Evolutionary conservation across 805 yeast genomes (phyloP).

Genomic region (Yarrowia porcina): DNA sequence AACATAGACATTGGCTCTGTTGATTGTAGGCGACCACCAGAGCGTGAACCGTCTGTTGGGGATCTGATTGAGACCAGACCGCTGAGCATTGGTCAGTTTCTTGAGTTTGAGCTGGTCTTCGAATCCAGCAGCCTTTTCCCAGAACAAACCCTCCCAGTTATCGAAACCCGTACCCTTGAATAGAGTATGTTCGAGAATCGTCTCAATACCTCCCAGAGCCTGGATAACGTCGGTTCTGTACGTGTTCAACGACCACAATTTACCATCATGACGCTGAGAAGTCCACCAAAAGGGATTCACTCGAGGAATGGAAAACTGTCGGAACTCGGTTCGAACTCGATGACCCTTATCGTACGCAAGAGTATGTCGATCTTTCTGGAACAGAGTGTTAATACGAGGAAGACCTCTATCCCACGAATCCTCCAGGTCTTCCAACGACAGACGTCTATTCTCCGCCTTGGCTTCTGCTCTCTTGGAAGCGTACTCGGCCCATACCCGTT

Average conservation of each 20-base stretch:
- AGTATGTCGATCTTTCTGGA: conserved; percentile 92
- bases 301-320: conserved; percentile 65
- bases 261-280: conserved; percentile 88
- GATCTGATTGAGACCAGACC: conserved; percentile 94
- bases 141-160: conserved; percentile 97
- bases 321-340: conserved; percentile 74
- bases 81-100: conserved; percentile 93
- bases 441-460: conserved; percentile 72
- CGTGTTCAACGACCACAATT: conserved; percentile 87
- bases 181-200: conserved; percentile 89
- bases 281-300: conserved; percentile 98
- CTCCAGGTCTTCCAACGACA: conserved; percentile 90
- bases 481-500: conserved; percentile 97
- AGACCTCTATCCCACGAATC: conserved; percentile 95
- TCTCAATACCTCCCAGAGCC: conserved; percentile 95
- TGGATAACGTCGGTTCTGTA: conserved; percentile 95
- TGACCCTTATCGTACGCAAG: conserved; percentile 94
- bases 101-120: conserved; percentile 94
- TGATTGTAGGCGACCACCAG: conserved; percentile 99
- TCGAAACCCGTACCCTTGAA: conserved; percentile 97
- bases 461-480: conserved; percentile 88
- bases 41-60: conserved; percentile 95
- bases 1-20: conserved; percentile 95
- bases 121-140: conserved; percentile 98
- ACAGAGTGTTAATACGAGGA: conserved; percentile 91